These are phyloP conservation scores for Boletellus sp. DNA, from an alignment of 1,284 basidiomycete species.

Conservation along the genomic window DNA sequence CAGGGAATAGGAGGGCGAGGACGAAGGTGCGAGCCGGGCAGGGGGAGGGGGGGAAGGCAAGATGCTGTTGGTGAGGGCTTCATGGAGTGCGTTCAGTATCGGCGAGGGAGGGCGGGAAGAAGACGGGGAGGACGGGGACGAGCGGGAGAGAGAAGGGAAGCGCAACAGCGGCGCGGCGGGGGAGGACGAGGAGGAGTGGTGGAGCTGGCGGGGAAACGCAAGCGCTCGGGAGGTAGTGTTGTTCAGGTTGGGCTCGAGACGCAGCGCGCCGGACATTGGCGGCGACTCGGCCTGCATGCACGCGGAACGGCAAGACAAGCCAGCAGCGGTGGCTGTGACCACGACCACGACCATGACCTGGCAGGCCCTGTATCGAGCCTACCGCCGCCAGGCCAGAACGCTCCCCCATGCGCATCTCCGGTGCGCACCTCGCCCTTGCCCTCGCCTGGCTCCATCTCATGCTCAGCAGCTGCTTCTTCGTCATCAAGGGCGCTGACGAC, in stretches of 20 bases:
- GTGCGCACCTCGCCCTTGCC: slow-evolving; percentile 7
- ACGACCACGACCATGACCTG: too few relatives aligned
- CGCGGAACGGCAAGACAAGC: too few relatives aligned
- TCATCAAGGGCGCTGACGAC: slow-evolving; percentile 57
- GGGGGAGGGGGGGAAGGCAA: slow-evolving; percentile 41
- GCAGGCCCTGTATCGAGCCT: slow-evolving; percentile 21
- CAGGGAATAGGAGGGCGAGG: slow-evolving; percentile 32
- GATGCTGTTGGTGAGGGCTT: slow-evolving; percentile 44
- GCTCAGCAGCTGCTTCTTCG: slow-evolving; percentile 57
- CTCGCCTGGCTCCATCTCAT: slow-evolving; percentile 7
- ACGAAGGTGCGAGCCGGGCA: slow-evolving; percentile 43
- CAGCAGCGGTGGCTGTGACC: too few relatives aligned
- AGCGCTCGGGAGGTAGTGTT: slow-evolving; percentile 11
- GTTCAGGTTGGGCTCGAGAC: too few relatives aligned
- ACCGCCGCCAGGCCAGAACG: slow-evolving; percentile 30
- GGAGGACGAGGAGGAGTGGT: slow-evolving; percentile 10
- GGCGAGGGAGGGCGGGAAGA: slow-evolving; percentile 28
- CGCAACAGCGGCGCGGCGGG: slow-evolving; percentile 21
- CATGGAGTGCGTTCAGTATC: slow-evolving; percentile 27
- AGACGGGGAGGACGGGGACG: slow-evolving; percentile 20
- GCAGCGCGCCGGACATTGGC: too few relatives aligned
- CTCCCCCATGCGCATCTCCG: slow-evolving; percentile 31
- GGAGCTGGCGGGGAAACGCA: slow-evolving; percentile 18
- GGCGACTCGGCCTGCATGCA: neutral
- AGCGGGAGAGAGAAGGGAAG: slow-evolving; percentile 15